Evolutionary conservation across 2,329 filamentous ascomycete genomes (phyloP).

Genomic region (Paradendryphiella salina): DNA sequence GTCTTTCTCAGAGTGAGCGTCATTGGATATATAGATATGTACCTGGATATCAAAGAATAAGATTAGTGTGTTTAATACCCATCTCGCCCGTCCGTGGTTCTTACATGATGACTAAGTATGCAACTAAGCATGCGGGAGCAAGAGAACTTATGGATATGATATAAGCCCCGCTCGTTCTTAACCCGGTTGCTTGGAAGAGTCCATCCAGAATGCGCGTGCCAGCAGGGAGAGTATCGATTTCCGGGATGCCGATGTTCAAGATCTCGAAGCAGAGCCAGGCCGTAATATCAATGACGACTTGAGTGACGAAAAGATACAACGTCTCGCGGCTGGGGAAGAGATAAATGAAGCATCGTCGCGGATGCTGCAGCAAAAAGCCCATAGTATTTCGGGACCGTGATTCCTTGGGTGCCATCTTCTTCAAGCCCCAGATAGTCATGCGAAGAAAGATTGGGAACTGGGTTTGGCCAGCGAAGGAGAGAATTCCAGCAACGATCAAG

Average conservation of each 20-base stretch:
- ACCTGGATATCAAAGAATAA: not conserved
- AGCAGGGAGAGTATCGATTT: slow-evolving; percentile 56
- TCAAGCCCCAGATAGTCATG: slow-evolving; percentile 61
- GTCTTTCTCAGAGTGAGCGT: slow-evolving; percentile 68
- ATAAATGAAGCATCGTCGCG: slow-evolving; percentile 65
- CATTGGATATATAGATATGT: slow-evolving; percentile 66
- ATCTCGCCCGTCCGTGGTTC: not conserved
- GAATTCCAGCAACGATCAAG: slow-evolving; percentile 53
- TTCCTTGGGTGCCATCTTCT: slow-evolving; percentile 50
- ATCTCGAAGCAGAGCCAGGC: slow-evolving; percentile 70
- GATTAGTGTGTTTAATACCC: not conserved
- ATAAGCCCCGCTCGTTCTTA: slow-evolving; percentile 68
- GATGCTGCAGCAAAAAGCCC: slow-evolving; percentile 64
- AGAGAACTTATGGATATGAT: slow-evolving; percentile 63
- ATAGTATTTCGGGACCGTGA: slow-evolving; percentile 53
- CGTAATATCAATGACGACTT: slow-evolving; percentile 62
- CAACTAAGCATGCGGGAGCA: slow-evolving; percentile 60
- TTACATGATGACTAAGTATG: slow-evolving; percentile 67
- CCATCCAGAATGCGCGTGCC: slow-evolving; percentile 64
- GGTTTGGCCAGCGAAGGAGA: slow-evolving; percentile 59
- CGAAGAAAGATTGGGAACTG: slow-evolving; percentile 63
- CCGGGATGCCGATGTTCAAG: slow-evolving; percentile 64
- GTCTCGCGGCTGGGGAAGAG: slow-evolving; percentile 67
- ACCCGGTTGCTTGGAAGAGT: slow-evolving; percentile 64
- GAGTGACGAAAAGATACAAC: slow-evolving; percentile 67